These are phyloP conservation scores for Strobilomyces confusus DNA, from an alignment of 768 basidiomycete genomes.

Conservation along the genomic window DNA sequence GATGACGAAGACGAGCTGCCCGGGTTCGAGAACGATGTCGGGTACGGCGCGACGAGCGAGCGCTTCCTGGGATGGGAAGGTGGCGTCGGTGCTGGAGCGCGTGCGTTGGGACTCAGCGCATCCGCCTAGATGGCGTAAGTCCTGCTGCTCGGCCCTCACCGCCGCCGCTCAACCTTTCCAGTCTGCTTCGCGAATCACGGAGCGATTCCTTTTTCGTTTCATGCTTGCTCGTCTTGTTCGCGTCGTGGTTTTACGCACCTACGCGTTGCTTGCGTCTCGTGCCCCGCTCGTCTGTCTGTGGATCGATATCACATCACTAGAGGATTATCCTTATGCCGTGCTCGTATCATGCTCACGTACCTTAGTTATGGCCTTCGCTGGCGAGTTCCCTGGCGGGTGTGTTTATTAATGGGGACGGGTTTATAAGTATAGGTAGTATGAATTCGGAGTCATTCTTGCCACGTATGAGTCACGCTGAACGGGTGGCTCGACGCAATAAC, in stretches of 20 bases:
- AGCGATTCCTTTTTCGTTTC: not conserved
- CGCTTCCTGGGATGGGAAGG: constrained; percentile 82
- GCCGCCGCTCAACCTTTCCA: constrained; percentile 17
- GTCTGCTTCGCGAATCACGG: not conserved
- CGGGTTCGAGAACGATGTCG: constrained; percentile 37
- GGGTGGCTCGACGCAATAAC: constrained; percentile 5
- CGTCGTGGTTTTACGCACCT: not conserved
- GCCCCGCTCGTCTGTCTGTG: constrained; percentile 2
- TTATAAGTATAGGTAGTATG: constrained; percentile 2
- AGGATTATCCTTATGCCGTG: constrained; percentile 8
- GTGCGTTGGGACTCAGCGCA: constrained; percentile 63
- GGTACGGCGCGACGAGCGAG: constrained; percentile 39
- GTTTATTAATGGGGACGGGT: not conserved
- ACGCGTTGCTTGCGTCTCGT: not conserved
- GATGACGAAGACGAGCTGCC: constrained; percentile 41
- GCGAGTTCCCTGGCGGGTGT: constrained; percentile 7
- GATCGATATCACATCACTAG: constrained; percentile 19
- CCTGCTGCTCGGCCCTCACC: constrained; percentile 1
- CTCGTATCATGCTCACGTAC: constrained; percentile 12
- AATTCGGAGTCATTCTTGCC: not conserved
- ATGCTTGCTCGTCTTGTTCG: not conserved
- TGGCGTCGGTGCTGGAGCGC: constrained; percentile 71
- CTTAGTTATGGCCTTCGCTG: constrained; percentile 11
- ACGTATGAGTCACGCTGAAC: constrained; percentile 2
- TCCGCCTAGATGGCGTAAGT: constrained; percentile 30